phyloP scores from a whole-genome alignment of 1,139 yeast genomes.

The Pichia cactophila region DNA sequence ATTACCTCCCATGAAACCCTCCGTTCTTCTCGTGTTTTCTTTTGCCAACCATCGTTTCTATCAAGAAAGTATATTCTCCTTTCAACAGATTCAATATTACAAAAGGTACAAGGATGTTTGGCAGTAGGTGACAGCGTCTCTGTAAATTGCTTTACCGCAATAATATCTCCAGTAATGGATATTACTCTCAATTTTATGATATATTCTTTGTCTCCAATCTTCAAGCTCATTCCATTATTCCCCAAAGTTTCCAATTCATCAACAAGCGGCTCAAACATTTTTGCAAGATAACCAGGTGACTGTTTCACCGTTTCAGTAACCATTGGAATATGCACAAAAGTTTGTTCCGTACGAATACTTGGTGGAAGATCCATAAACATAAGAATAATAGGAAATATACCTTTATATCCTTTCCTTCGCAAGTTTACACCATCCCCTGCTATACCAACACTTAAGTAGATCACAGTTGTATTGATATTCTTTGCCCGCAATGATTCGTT shows the following conservation, averaged over 20 bases:
- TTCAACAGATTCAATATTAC: background rate
- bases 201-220: background rate
- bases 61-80: background rate
- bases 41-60: background rate
- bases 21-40: background rate
- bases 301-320: background rate
- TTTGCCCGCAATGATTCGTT: background rate
- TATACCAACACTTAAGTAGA: background rate
- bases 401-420: background rate
- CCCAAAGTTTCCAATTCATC: background rate
- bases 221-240: background rate
- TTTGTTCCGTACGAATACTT: background rate
- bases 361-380: background rate
- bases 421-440: background rate
- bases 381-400: background rate
- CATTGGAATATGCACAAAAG: background rate
- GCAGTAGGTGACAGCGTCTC: background rate
- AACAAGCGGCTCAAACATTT: background rate
- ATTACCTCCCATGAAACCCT: background rate
- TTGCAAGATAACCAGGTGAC: background rate
- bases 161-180: background rate
- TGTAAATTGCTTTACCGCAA: background rate
- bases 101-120: background rate
- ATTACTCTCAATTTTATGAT: background rate
- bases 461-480: background rate